phyloP scores from a whole-genome alignment of 164 flowering plant species.

The Aristolochia californica region DNA sequence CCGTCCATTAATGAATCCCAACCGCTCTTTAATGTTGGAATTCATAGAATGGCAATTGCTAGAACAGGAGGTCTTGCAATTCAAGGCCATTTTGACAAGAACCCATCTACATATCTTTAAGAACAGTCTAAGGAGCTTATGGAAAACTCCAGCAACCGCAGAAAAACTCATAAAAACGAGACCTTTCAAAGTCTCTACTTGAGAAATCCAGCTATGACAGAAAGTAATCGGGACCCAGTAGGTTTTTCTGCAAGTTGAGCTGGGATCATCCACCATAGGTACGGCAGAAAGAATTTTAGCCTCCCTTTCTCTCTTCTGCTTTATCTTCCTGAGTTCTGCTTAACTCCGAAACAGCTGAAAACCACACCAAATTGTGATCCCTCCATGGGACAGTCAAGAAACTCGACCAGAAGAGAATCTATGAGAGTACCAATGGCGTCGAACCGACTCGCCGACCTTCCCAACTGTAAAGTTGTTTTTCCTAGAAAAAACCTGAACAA shows the following conservation, averaged over 20 bases:
- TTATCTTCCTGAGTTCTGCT: neutral
- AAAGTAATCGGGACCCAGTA: neutral
- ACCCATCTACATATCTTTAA: conserved; percentile 40
- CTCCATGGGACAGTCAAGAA: too few relatives aligned
- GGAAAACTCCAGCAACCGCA: conserved; percentile 24
- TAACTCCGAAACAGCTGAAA: neutral
- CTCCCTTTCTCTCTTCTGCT: too few relatives aligned
- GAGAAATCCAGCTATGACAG: neutral
- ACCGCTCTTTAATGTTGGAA: conserved; percentile 30
- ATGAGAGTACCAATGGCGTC: too few relatives aligned
- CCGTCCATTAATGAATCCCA: conserved; percentile 16
- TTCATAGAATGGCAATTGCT: conserved; percentile 22
- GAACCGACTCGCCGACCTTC: too few relatives aligned
- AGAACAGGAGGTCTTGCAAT: conserved; percentile 29
- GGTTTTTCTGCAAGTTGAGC: too few relatives aligned
- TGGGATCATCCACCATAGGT: too few relatives aligned
- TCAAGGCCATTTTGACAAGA: conserved; percentile 46
- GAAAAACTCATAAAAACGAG: conserved; percentile 17
- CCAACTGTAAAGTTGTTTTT: too few relatives aligned
- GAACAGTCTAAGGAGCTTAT: conserved; percentile 32
- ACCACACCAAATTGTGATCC: neutral
- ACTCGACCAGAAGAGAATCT: too few relatives aligned
- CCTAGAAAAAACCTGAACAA: too few relatives aligned
- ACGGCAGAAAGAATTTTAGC: too few relatives aligned
- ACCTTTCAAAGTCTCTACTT: neutral